phyloP scores from a whole-genome alignment of 2,329 filamentous ascomycete species.

The Alternaria triticina region DNA sequence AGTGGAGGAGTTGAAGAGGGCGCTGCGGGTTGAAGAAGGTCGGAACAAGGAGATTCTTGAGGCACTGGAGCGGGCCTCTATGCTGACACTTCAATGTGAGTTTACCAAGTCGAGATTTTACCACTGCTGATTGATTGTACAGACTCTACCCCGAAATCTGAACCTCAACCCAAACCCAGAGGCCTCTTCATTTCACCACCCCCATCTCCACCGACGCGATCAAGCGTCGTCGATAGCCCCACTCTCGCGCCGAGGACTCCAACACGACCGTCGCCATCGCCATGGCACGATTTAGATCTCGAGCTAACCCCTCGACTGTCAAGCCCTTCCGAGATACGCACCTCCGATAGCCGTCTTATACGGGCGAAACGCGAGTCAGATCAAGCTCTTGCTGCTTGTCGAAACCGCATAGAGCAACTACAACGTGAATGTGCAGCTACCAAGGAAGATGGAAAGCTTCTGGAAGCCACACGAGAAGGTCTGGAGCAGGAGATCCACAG shows the following conservation, averaged over 20 bases:
- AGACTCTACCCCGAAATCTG: conserved; percentile 36
- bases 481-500: conserved; percentile 36
- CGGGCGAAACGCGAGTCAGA: conserved; percentile 47
- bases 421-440: conserved; percentile 39
- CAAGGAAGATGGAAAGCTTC: conserved; percentile 27
- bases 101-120: not conserved
- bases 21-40: conserved; percentile 42
- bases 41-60: conserved; percentile 47
- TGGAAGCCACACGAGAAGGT: conserved; percentile 23
- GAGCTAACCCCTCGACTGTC: conserved; percentile 24
- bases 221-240: conserved; percentile 20
- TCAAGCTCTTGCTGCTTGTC: conserved; percentile 44
- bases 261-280: conserved; percentile 25
- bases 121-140: conserved; percentile 8
- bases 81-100: conserved; percentile 48
- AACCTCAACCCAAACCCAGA: conserved; percentile 26
- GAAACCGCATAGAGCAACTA: conserved; percentile 42
- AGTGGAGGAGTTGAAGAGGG: conserved; percentile 40
- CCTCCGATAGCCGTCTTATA: conserved; percentile 43
- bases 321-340: conserved; percentile 35
- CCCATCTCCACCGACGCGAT: conserved; percentile 39
- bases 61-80: conserved; percentile 44
- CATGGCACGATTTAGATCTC: conserved; percentile 33
- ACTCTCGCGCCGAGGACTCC: conserved; percentile 30
- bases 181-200: conserved; percentile 42